These are phyloP conservation scores for Blastobotrys serpentis DNA, from an alignment of 1,139 yeast species.

Conservation along the genomic window DNA sequence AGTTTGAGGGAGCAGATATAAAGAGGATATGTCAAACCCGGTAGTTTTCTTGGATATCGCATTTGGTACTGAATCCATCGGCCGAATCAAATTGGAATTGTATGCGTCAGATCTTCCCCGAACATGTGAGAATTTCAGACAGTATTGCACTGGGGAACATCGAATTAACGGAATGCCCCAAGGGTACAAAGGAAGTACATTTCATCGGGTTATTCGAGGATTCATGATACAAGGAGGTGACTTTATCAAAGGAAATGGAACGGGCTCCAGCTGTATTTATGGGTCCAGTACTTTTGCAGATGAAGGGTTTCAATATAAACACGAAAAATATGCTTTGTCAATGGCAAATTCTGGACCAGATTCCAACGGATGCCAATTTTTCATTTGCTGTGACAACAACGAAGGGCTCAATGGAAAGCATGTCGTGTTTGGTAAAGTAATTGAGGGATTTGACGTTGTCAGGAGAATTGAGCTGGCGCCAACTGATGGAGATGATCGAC, in stretches of 20 bases:
- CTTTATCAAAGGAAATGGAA: slow-evolving; percentile 46
- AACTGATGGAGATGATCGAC: slow-evolving; percentile 63
- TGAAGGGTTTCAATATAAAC: slow-evolving; percentile 69
- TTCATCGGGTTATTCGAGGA: slow-evolving; percentile 76
- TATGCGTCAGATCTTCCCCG: slow-evolving; percentile 45
- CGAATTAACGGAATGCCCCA: slow-evolving; percentile 47
- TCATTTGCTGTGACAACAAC: slow-evolving; percentile 36
- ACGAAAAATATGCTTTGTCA: slow-evolving; percentile 46
- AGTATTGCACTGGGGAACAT: slow-evolving; percentile 56
- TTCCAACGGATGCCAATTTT: slow-evolving; percentile 45
- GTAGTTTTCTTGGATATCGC: slow-evolving; percentile 7
- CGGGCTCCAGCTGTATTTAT: slow-evolving; percentile 45
- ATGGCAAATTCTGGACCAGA: slow-evolving; percentile 49
- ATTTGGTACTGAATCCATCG: slow-evolving; percentile 26
- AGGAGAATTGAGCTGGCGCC: slow-evolving; percentile 67
- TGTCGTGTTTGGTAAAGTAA: slow-evolving; percentile 43
- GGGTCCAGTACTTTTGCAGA: slow-evolving; percentile 76
- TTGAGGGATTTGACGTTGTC: slow-evolving; percentile 61
- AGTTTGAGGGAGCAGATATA: too few species aligned
- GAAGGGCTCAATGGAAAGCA: slow-evolving; percentile 42
- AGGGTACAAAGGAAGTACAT: slow-evolving; percentile 68
- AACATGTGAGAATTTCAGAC: slow-evolving; percentile 55
- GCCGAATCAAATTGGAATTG: slow-evolving; percentile 49
- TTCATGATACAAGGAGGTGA: slow-evolving; percentile 65
- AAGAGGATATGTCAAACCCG: slow-evolving; percentile 1